Conservation (phyloP, 176 grass and related monocot species). For the Lolium perenne region DNA sequence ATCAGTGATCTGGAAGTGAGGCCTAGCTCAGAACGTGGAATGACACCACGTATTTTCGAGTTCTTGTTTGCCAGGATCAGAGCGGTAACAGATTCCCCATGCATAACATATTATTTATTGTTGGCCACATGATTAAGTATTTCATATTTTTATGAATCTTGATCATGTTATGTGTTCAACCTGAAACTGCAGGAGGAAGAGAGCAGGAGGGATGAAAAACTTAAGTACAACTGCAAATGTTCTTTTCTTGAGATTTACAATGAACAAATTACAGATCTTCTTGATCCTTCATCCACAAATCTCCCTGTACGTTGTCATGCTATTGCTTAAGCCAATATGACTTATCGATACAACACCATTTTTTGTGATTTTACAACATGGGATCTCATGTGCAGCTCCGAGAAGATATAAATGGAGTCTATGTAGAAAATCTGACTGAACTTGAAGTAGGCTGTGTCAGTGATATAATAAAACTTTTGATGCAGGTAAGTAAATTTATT, state of each 20-base stretch:
- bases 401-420: slow-evolving; percentile 85
- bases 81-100: slow-evolving; percentile 60
- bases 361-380: slow-evolving; percentile 22
- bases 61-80: slow-evolving; percentile 97
- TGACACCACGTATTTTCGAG: slow-evolving; percentile 97
- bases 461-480: slow-evolving; percentile 89
- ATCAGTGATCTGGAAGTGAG: slow-evolving; percentile 80
- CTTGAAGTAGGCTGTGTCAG: slow-evolving; percentile 77
- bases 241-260: slow-evolving; percentile 99
- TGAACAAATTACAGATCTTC: slow-evolving; percentile 98
- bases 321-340: slow-evolving; percentile 38
- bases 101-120: not conserved
- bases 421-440: slow-evolving; percentile 97
- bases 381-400: slow-evolving; percentile 65
- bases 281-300: slow-evolving; percentile 87
- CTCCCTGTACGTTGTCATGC: slow-evolving; percentile 64
- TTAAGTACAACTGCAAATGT: slow-evolving; percentile 97
- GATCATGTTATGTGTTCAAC: slow-evolving; percentile 17
- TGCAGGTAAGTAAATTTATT: slow-evolving; percentile 59
- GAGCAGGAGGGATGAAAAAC: slow-evolving; percentile 94
- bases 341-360: slow-evolving; percentile 17
- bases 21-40: slow-evolving; percentile 83
- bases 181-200: slow-evolving; percentile 79
- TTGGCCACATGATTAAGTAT: slow-evolving; percentile 20
- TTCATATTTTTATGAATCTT: not conserved